phyloP scores from a whole-genome alignment of 2,329 filamentous ascomycete species.

The Aureobasidium uvarum region DNA sequence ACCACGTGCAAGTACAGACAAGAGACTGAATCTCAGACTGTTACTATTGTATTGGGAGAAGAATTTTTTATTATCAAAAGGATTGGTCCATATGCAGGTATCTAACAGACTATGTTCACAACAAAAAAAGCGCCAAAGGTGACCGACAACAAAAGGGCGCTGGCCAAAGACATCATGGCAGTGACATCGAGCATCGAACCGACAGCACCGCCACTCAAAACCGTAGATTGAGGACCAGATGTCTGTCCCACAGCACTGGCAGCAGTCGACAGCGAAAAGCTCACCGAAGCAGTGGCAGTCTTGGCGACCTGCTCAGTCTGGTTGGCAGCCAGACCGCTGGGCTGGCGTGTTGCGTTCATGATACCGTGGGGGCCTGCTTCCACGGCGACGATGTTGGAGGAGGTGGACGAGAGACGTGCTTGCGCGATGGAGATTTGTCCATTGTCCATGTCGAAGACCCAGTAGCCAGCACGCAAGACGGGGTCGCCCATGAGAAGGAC shows the following conservation, averaged over 20 bases:
- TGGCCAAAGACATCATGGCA: neutral
- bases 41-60: too few species aligned
- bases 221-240: neutral
- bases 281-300: slow-evolving; percentile 9
- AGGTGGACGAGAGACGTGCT: slow-evolving; percentile 28
- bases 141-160: neutral
- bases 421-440: slow-evolving; percentile 39
- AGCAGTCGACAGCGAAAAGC: neutral
- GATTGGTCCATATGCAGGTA: too few species aligned
- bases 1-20: too few species aligned
- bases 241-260: slow-evolving; percentile 1
- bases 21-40: too few species aligned
- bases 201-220: neutral
- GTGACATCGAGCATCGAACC: neutral
- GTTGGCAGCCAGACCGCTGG: neutral
- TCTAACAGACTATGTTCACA: neutral
- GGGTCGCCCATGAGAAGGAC: slow-evolving; percentile 37
- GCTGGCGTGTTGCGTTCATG: neutral
- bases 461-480: slow-evolving; percentile 38
- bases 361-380: slow-evolving; percentile 10
- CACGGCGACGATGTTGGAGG: slow-evolving; percentile 1
- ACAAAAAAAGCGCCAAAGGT: neutral
- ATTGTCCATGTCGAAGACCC: slow-evolving; percentile 41
- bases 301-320: neutral
- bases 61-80: neutral